These are phyloP conservation scores for Pythium aphanidermatum DNA, from an alignment of 352 stramenopile species.

Conservation along the genomic window DNA sequence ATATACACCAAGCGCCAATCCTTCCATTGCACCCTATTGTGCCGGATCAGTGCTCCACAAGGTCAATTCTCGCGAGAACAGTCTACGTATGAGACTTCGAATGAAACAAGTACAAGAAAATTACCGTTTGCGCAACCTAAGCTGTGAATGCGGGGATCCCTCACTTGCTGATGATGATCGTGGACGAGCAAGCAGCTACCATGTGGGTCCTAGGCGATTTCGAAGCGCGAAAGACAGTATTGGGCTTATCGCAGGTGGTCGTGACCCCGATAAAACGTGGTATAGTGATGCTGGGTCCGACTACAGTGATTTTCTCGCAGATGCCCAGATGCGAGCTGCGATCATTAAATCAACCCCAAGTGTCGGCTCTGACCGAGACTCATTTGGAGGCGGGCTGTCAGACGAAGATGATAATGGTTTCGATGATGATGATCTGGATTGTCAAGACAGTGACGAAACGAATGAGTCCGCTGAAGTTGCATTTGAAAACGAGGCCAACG, in stretches of 20 bases:
- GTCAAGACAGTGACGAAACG: conserved; percentile 14
- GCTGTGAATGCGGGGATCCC: conserved; percentile 44
- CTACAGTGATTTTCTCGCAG: conserved; percentile 70
- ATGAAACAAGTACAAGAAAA: conserved; percentile 61
- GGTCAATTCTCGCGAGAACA: conserved; percentile 63
- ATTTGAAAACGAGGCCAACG: conserved; percentile 17
- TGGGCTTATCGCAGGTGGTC: conserved; percentile 22
- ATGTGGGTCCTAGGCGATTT: conserved; percentile 13
- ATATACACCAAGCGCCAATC: too few species aligned
- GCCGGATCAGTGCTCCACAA: conserved; percentile 50
- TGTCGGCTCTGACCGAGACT: conserved; percentile 37
- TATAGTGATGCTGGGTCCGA: conserved; percentile 66
- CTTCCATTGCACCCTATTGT: too few species aligned
- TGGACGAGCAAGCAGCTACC: conserved; percentile 5
- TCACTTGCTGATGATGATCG: conserved; percentile 36
- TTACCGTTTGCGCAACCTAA: conserved; percentile 61
- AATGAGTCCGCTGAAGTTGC: background rate
- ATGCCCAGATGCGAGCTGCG: conserved; percentile 73
- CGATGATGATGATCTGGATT: conserved; percentile 26
- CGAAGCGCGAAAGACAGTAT: conserved; percentile 17
- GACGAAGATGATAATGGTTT: conserved; percentile 38
- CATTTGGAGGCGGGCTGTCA: conserved; percentile 25
- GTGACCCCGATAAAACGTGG: conserved; percentile 52
- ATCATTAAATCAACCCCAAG: conserved; percentile 69
- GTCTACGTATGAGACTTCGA: conserved; percentile 63